phyloP scores from a whole-genome alignment of 208 protist genomes.

The Crithidia expoeki region DNA sequence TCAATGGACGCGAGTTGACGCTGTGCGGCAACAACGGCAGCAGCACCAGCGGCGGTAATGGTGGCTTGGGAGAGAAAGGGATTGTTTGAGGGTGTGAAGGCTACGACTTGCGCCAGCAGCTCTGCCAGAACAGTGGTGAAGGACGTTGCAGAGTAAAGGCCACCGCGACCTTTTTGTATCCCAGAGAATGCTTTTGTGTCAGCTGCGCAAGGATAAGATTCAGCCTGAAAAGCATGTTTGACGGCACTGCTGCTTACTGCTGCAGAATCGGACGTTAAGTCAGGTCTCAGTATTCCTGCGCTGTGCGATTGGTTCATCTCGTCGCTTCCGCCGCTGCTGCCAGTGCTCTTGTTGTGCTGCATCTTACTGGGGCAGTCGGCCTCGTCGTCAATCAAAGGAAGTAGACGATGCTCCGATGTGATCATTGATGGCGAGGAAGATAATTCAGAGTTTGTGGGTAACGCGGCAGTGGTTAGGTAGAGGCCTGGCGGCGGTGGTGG shows the following conservation, averaged over 20 bases:
- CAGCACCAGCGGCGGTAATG: not conserved
- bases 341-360: not conserved
- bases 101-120: constrained; percentile 5
- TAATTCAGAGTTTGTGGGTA: not conserved
- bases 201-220: too few relatives aligned
- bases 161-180: constrained; percentile 12
- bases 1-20: constrained; percentile 21
- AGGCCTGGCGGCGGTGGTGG: not conserved
- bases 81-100: not conserved
- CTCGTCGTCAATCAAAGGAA: constrained; percentile 2
- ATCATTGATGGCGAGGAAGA: constrained; percentile 17
- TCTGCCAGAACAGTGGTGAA: constrained; percentile 23
- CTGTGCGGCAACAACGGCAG: not conserved
- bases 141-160: constrained; percentile 20
- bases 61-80: not conserved
- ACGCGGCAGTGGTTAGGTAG: not conserved
- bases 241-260: too few relatives aligned
- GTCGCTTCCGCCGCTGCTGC: too few relatives aligned
- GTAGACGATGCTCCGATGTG: constrained; percentile 12
- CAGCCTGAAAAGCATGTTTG: too few relatives aligned
- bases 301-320: too few relatives aligned
- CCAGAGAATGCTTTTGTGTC: not conserved
- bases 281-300: too few relatives aligned
- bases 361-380: not conserved
- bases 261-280: too few relatives aligned